Evolutionary conservation across 305 asterid genomes (phyloP), one percentile per base, ranked within the genome.

Genomic region (Plantago rigida): DNA sequence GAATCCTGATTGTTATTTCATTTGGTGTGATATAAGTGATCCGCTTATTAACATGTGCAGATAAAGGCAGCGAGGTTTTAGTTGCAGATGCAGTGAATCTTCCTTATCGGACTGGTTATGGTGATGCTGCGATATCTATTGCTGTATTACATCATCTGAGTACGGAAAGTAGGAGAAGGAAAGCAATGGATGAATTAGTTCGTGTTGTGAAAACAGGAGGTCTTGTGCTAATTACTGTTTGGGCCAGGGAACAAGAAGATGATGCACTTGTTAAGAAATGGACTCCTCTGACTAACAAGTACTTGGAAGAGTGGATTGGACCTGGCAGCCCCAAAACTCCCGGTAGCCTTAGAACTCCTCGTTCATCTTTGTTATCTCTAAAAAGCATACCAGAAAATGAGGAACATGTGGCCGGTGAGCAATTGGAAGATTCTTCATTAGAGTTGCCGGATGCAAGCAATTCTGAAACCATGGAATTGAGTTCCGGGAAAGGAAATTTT

Each of bases 241-340:
- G 98, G 98, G 96, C 98, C 54, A 75, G 94, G 74, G 98, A 91
- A 71, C 98, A 91, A 68, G 96, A 91, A 52, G 94, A 91, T 48
- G 69, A 73, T 28, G 69, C 93, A 5, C 70, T 91, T 82, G 62
- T 91, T 64, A 89, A 75, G 52, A 91, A 87, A 69, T 91, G 98
- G 96, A 91, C 93, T 3, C 98, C 98, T 4, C 90, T 91, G 64
- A 69, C 65, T 68, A 78, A 80, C 70, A 87, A 80, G 76, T 87
- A 87, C 68, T 10, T 82, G 36, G 92, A 71, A 48, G 98, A 87
- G 72, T 87, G 98, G 98, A 72, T 87, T 26, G 98, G 95, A 19
- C 86, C 96, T 11, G 87, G 90, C 39, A 86, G 95, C 75, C 96
- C 95, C 57, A 77, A 81, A 41, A 54, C 73, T 14, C 86, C 96